Conservation (phyloP, 805 yeast species). For the Wickerhamiella dianesei region DNA sequence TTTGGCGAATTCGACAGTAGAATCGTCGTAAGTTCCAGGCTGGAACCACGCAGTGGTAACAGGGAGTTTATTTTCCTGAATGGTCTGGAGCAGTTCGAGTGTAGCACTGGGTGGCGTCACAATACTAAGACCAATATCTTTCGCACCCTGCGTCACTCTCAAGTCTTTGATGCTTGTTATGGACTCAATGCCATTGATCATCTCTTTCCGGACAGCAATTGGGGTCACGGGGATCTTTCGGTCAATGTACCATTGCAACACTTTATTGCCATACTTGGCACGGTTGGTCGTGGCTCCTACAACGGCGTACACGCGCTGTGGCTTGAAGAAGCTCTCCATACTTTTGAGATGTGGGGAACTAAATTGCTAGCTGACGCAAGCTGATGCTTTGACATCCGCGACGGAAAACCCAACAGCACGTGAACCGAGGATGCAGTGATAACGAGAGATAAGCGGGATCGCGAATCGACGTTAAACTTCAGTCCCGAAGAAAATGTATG, state of each 20-base stretch:
- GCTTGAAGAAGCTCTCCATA: conserved; percentile 35
- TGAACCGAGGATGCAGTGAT: no score
- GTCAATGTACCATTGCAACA: conserved; percentile 50
- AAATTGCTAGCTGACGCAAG: background rate
- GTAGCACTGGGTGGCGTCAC: conserved; percentile 65
- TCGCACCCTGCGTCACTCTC: conserved; percentile 12
- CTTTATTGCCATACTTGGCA: conserved; percentile 54
- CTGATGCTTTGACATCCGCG: background rate
- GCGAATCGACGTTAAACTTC: background rate
- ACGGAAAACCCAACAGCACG: no score
- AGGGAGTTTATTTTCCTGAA: conserved; percentile 21
- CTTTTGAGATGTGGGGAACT: background rate
- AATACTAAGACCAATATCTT: conserved; percentile 40
- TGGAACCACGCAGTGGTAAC: conserved; percentile 66
- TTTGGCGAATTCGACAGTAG: conserved; percentile 28
- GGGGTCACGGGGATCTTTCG: conserved; percentile 50
- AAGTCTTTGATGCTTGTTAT: conserved; percentile 18
- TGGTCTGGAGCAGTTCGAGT: conserved; percentile 30
- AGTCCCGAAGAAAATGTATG: conserved; percentile 9
- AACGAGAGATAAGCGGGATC: no score
- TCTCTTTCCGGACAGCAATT: conserved; percentile 43
- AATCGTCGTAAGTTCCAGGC: conserved; percentile 59
- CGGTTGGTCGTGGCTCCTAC: conserved; percentile 60
- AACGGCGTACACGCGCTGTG: conserved; percentile 43
- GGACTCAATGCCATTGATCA: conserved; percentile 35